These are phyloP conservation scores for Podospora appendiculata DNA, from an alignment of 495 filamentous ascomycete species.

Conservation along the genomic window DNA sequence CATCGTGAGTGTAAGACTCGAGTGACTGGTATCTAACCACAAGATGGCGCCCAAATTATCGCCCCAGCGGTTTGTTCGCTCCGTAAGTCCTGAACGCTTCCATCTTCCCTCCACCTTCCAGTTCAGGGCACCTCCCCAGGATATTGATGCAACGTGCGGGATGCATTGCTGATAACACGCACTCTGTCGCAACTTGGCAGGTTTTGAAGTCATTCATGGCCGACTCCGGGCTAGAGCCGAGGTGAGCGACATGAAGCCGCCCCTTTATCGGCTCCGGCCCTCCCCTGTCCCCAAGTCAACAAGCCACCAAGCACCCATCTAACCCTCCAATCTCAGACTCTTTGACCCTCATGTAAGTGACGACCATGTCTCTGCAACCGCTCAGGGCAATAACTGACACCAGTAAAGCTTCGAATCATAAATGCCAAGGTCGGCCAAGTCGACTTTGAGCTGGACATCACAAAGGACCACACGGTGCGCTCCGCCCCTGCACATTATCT, in stretches of 20 bases:
- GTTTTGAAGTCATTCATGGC: slow-evolving; percentile 76
- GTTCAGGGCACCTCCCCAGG: too few species aligned
- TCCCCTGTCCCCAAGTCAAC: background rate
- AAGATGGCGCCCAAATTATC: too few species aligned
- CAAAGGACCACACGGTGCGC: slow-evolving; percentile 79
- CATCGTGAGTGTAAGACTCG: too few species aligned
- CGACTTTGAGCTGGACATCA: slow-evolving; percentile 78
- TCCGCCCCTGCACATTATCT: background rate
- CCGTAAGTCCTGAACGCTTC: too few species aligned
- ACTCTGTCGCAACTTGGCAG: slow-evolving; percentile 26
- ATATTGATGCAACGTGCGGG: too few species aligned
- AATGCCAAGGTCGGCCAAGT: slow-evolving; percentile 71
- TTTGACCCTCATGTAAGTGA: slow-evolving; percentile 34
- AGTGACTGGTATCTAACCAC: too few species aligned
- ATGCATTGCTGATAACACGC: too few species aligned
- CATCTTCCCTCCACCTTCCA: too few species aligned
- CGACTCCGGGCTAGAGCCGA: slow-evolving; percentile 79
- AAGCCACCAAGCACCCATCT: background rate
- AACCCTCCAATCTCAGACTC: slow-evolving; percentile 21
- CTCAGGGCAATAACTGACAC: background rate
- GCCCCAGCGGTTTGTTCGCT: too few species aligned
- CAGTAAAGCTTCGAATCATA: slow-evolving; percentile 61
- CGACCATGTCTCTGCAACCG: background rate
- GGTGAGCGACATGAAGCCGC: slow-evolving; percentile 47
- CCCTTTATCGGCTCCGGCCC: background rate